Evolutionary conservation across 2,329 filamentous ascomycete species (phyloP), one percentile per base, ranked within the genome.

Genomic region (Alternaria sp.): DNA sequence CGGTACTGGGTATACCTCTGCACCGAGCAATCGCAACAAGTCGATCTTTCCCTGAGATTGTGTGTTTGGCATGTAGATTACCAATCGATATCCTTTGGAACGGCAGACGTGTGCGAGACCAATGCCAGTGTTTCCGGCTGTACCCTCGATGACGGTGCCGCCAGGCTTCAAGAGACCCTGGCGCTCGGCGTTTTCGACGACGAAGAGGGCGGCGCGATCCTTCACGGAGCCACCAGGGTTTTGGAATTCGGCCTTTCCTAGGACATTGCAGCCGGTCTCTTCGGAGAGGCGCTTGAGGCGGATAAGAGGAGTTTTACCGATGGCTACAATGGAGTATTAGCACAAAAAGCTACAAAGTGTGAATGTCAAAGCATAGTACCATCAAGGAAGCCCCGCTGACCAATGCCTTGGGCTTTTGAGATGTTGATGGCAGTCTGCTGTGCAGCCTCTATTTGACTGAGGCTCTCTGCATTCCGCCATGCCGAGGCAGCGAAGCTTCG

Each of bases 31-130:
- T 9, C 94, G 87, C 66, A 99, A 84, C 54, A 99, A 86, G 79
- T 98, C 95, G 77, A 99, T 92, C 85, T 99, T 99, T 78, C 94
- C 95, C 82, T 97, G 94, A 20, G 94, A 97, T 83, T 98, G 95
- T 50, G 94, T 98, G 85, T 99, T 92, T 73, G 95, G 95, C 95
- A 99, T 98, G 88, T 98, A 99, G 78, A 99, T 99, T 76, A 98
- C 94, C 52, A 97, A 89, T 78, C 91, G 91, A 86, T 99, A 98
- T 41, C 94, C 95, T 73, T 90, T 91, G 38, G 90, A 92, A 62
- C 94, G 89, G 83, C 95, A 98, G 58, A 99, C 95, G 82, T 98
- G 95, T 20, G 95, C 95, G 44, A 99, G 90, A 2, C 95, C 95
- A 79, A 99, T 99, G 67, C 95, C 95, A 30, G 95, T 99, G 85